Percentiles rank a stretch among this genome's conserved stretches.
Conservation (phyloP, 768 basidiomycete species). For the Rickenella mellea region DNA sequence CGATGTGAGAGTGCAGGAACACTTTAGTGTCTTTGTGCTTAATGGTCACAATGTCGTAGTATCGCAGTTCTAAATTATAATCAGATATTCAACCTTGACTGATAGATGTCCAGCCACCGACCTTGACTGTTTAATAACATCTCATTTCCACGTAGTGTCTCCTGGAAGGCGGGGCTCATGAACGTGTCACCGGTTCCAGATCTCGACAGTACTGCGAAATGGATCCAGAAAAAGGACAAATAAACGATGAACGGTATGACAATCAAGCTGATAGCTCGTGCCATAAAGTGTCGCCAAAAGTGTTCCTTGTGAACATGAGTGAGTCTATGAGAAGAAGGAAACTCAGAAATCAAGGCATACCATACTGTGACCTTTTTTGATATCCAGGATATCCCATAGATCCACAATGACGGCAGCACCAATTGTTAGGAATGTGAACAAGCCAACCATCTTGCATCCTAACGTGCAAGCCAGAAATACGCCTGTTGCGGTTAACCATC, state of each 20-base stretch:
- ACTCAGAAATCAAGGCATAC: slow-evolving; percentile 29
- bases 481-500: slow-evolving; percentile 85
- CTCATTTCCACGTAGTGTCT: slow-evolving; percentile 88
- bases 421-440: slow-evolving; percentile 82
- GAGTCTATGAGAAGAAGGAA: not conserved
- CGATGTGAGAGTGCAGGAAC: slow-evolving; percentile 87
- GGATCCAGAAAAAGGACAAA: slow-evolving; percentile 91
- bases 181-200: slow-evolving; percentile 92
- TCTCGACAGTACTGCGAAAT: slow-evolving; percentile 78
- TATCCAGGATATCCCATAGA: slow-evolving; percentile 88
- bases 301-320: slow-evolving; percentile 47
- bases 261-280: slow-evolving; percentile 79
- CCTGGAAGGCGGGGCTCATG: slow-evolving; percentile 98
- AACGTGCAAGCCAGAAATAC: slow-evolving; percentile 92
- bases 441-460: slow-evolving; percentile 96
- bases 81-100: slow-evolving; percentile 1
- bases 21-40: slow-evolving; percentile 91
- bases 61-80: slow-evolving; percentile 68
- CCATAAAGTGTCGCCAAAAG: slow-evolving; percentile 82
- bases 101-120: slow-evolving; percentile 23
- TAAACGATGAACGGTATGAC: slow-evolving; percentile 84
- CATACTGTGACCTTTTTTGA: slow-evolving; percentile 71
- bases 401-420: slow-evolving; percentile 90
- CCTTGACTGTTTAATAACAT: slow-evolving; percentile 88
- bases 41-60: slow-evolving; percentile 81